Evolutionary conservation across 2,329 filamentous ascomycete species (phyloP), one percentile per base, ranked within the genome.

Genomic region (Fusarium paranaense): DNA sequence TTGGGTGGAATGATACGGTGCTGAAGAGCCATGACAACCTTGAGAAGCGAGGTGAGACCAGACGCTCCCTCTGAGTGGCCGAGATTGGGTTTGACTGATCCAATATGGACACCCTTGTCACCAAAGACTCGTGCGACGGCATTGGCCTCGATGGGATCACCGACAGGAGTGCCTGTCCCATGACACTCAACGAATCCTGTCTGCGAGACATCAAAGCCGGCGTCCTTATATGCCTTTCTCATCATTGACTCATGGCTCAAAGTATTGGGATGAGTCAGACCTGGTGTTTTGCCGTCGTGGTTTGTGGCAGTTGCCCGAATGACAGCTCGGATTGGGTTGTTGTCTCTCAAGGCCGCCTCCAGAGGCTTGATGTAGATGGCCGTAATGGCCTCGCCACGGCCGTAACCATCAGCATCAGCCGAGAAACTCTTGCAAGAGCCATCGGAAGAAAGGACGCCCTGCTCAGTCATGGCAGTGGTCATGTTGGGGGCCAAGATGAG

Each of bases 391-490:
- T 89, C 87, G 2, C 84, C 86, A 11, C 86, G 80, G 0, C 80
- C 85, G 62, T 87, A 89, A 0, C 87, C 87, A 60, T 86, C 78
- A 1, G 85, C 87, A 7, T 74, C 69, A 9, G 80, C 76, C 45
- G 86, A 84, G 57, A 84, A 86, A 13, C 78, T 80, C 33, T 78
- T 70, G 64, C 76, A 80, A 1, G 64, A 71, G 8, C 78, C 77
- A 16, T 69, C 70, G 2, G 81, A 75, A 1, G 76, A 78, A 3
- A 82, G 74, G 0, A 81, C 70, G 10, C 78, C 76, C 40, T 78
- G 59, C 20, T 77, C 74, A 6, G 74, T 42, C 75, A 80, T 71
- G 40, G 66, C 66, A 1, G 74, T 72, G 1, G 68, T 71, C 38
- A 77, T 63, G 2, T 74, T 67, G 0, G 82, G 82, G 1, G 58